Evolutionary conservation across 495 filamentous ascomycete genomes (phyloP).

Genomic region (Talaromyces adpressus): DNA sequence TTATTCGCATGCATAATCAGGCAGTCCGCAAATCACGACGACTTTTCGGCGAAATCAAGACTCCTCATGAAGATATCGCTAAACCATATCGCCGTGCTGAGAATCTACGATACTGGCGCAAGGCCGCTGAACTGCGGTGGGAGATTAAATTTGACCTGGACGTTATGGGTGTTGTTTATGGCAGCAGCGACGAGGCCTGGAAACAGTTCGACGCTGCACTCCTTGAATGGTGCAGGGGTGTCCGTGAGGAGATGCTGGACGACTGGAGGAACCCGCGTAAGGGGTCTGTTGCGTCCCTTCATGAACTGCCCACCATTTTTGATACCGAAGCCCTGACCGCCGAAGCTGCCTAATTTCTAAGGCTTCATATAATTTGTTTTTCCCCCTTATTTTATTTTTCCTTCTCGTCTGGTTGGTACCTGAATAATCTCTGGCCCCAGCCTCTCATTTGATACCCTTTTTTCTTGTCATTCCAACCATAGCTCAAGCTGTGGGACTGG

Average conservation of each 20-base stretch:
- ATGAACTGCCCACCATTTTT: slow-evolving; percentile 6
- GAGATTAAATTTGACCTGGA: slow-evolving; percentile 81
- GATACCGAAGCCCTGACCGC: slow-evolving; percentile 1
- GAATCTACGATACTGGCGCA: slow-evolving; percentile 91
- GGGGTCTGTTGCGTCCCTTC: slow-evolving; percentile 8
- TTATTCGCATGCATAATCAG: slow-evolving; percentile 85
- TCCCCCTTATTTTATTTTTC: slow-evolving; percentile 18
- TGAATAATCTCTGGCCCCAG: background rate
- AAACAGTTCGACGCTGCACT: slow-evolving; percentile 72
- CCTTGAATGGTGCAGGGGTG: slow-evolving; percentile 67
- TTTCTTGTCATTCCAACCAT: background rate
- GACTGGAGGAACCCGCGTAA: slow-evolving; percentile 39
- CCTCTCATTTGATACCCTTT: background rate
- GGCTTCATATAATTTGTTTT: slow-evolving; percentile 11
- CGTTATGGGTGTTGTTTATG: slow-evolving; percentile 77
- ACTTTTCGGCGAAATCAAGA: slow-evolving; percentile 85
- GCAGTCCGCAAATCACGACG: slow-evolving; percentile 75
- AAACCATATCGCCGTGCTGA: slow-evolving; percentile 94
- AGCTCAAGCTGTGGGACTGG: background rate
- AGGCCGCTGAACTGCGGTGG: slow-evolving; percentile 92
- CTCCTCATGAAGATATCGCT: slow-evolving; percentile 78
- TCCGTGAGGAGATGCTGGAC: slow-evolving; percentile 66
- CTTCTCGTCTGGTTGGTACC: slow-evolving; percentile 8
- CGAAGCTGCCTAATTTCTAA: background rate
- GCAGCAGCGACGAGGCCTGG: slow-evolving; percentile 60